phyloP scores from a whole-genome alignment of 768 basidiomycete genomes.

The Pleurotus salmoneostramineus region DNA sequence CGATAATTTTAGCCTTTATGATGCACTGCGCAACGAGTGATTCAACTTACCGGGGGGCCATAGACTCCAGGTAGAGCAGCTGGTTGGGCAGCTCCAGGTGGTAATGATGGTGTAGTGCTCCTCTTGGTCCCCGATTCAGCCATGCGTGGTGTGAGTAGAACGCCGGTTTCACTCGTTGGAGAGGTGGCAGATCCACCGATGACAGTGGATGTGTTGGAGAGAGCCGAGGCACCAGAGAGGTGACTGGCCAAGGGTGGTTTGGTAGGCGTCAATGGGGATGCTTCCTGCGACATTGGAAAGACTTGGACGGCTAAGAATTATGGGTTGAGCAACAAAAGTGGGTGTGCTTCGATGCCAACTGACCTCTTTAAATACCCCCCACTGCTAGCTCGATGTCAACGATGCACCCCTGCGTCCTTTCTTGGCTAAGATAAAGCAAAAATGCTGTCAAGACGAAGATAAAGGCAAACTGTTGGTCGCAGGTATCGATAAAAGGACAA shows the following conservation, averaged over 20 bases:
- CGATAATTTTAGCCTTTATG: not conserved
- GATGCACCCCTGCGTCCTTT: too few relatives aligned
- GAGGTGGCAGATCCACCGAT: not conserved
- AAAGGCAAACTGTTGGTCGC: not conserved
- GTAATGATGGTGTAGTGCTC: not conserved
- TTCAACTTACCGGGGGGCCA: not conserved
- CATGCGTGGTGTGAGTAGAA: not conserved
- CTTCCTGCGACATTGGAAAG: not conserved
- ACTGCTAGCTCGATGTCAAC: too few relatives aligned
- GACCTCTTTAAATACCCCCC: too few relatives aligned
- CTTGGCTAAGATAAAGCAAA: not conserved
- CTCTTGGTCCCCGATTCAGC: not conserved
- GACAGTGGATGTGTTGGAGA: not conserved
- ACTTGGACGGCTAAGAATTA: not conserved
- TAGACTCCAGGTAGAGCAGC: not conserved
- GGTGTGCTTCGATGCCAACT: not conserved
- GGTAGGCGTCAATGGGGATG: not conserved
- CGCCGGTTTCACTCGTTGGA: not conserved
- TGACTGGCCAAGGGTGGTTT: not conserved
- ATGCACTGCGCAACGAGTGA: not conserved
- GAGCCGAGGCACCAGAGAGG: not conserved
- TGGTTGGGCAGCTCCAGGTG: not conserved
- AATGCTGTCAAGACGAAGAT: not conserved
- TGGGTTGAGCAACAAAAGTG: not conserved
- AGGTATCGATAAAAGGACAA: not conserved